Evolutionary conservation across 2,329 filamentous ascomycete genomes (phyloP), one percentile per base, ranked within the genome.

Genomic region (Pseudogymnoascus sp.): DNA sequence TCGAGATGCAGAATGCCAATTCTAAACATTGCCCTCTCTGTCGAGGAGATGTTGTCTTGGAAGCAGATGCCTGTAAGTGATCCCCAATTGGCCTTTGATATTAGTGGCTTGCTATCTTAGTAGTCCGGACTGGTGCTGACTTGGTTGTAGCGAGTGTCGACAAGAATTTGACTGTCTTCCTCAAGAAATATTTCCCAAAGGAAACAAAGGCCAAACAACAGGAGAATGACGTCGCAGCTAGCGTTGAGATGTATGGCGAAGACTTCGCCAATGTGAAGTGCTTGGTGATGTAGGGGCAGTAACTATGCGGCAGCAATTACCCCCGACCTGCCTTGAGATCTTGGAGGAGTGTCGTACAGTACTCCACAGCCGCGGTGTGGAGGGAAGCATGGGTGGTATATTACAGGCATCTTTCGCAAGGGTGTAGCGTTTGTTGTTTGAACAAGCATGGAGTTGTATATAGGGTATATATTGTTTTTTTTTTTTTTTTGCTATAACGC

Each of bases 1-100:
- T 96, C 66, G 86, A 90, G 69, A 85, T 96, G 77, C 91, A 95
- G 73, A 84, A 86, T 54, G 83, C 85, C 40, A 80, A 81, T 65
- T 86, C 89, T 71, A 81, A 82, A 39, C 79, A 84, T 61, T 96
- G 91, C 71, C 91, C 91, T 0, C 78, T 95, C 62, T 96, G 91
- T 73, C 82, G 92, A 64, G 82, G 84, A 16, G 82, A 87, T 64
- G 88, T 87, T 0, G 84, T 96, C 10, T 81, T 90, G 77, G 77
- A 81, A 64, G 90, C 91, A 0, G 87, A 89, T 66, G 80, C 84
- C 63, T 81, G 84, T 84, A 78, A 78, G 80, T 61, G 11, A 34
- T 26, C 8, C 16, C 51, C 16, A 18, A 11, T 8, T 57, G 11
- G 29, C 51, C 29, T 18, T 36, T 6, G 16, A 14, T 31, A 16